Conservation (phyloP, 176 grass and related monocot genomes). For the bread wheat (Triticum aestivum) region DNA sequence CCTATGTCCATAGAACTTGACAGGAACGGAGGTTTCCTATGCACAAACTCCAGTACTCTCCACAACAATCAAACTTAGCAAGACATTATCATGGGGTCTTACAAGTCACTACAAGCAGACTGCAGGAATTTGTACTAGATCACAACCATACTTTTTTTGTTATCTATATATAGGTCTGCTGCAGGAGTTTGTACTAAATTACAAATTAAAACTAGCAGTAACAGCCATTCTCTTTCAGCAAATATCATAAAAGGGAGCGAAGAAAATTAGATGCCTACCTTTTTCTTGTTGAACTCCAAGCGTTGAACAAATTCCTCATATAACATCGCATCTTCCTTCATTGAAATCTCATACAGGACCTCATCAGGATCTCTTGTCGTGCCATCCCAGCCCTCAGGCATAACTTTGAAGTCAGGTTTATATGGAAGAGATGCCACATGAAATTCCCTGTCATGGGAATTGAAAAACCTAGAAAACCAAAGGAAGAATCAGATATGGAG, state of each 20-base stretch:
- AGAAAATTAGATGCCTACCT: conserved; percentile 44
- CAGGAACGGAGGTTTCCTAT: neutral
- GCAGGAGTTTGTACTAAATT: neutral
- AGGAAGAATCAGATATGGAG: conserved; percentile 6
- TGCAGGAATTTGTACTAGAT: neutral
- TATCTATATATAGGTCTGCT: neutral
- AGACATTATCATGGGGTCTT: neutral
- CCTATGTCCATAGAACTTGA: neutral
- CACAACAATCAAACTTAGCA: neutral
- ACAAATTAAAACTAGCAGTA: neutral
- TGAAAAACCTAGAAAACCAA: conserved; percentile 72
- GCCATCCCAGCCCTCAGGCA: conserved; percentile 99
- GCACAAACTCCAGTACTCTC: neutral
- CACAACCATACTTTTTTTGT: neutral
- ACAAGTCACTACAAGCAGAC: neutral
- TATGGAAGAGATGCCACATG: conserved; percentile 96
- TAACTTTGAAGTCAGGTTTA: conserved; percentile 97
- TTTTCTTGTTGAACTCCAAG: conserved; percentile 97
- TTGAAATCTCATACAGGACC: conserved; percentile 95
- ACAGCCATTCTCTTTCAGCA: neutral
- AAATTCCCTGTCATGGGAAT: conserved; percentile 90
- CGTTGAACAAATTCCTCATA: conserved; percentile 94
- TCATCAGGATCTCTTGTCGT: conserved; percentile 86
- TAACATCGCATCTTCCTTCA: conserved; percentile 91
- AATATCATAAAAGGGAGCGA: neutral